Percentiles rank a stretch among this genome's conserved stretches.
phyloP scores from a whole-genome alignment of 768 basidiomycete species.

The Mycena metata region DNA sequence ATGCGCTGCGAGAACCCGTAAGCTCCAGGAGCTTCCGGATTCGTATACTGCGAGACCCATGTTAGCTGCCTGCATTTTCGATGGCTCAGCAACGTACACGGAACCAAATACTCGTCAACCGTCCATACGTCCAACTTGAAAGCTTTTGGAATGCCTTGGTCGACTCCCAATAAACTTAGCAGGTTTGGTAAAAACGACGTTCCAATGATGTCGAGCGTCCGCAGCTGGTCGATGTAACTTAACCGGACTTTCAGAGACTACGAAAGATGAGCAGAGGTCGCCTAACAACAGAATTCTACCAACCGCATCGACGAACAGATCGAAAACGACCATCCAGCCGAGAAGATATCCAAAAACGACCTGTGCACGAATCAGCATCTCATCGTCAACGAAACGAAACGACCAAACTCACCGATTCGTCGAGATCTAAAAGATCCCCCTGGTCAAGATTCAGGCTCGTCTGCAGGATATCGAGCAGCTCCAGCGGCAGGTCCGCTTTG shows the following conservation, averaged over 20 bases:
- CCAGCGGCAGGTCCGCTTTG: slow-evolving; percentile 70
- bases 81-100: slow-evolving; percentile 61
- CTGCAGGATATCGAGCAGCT: slow-evolving; percentile 76
- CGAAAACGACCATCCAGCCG: slow-evolving; percentile 91
- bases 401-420: slow-evolving; percentile 51
- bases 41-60: slow-evolving; percentile 67
- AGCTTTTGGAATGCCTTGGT: slow-evolving; percentile 71
- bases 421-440: slow-evolving; percentile 50
- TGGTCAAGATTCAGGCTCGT: slow-evolving; percentile 58
- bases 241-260: slow-evolving; percentile 92
- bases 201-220: slow-evolving; percentile 74
- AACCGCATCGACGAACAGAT: slow-evolving; percentile 87
- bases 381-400: too few species aligned
- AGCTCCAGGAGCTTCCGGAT: slow-evolving; percentile 61
- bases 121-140: slow-evolving; percentile 90
- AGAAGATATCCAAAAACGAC: slow-evolving; percentile 78
- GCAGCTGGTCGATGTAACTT: slow-evolving; percentile 88
- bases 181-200: slow-evolving; percentile 79
- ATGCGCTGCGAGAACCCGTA: slow-evolving; percentile 84
- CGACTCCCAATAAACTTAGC: slow-evolving; percentile 75
- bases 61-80: slow-evolving; percentile 8
- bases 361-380: slow-evolving; percentile 41
- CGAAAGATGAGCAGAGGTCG: neutral
- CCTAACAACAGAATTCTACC: slow-evolving; percentile 46
- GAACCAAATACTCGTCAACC: slow-evolving; percentile 85